Conservation (phyloP, 257 asterid species). For the Gentiana dahurica region DNA sequence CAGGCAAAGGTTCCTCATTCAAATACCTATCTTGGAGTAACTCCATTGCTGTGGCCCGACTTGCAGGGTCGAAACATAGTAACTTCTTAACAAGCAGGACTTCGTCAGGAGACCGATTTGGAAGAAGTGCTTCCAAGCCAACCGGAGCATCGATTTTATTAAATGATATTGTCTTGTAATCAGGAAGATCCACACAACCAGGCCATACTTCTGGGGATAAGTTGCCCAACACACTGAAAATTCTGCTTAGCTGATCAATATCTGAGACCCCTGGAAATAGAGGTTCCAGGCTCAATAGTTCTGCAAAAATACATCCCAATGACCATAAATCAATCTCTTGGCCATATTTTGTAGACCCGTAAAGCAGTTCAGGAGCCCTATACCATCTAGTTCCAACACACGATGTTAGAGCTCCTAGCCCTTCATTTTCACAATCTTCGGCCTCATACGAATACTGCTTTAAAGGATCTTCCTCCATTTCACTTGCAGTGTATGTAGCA, state of each 20-base stretch:
- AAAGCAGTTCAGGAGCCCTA: conserved; percentile 89
- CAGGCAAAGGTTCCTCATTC: conserved; percentile 72
- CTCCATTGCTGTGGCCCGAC: conserved; percentile 75
- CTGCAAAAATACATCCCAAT: conserved; percentile 85
- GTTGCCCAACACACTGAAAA: conserved; percentile 62
- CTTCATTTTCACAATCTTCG: conserved; percentile 44
- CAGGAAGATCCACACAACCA: conserved; percentile 70
- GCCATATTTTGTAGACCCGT: conserved; percentile 79
- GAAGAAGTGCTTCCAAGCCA: conserved; percentile 57
- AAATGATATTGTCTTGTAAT: conserved; percentile 69
- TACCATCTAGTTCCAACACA: conserved; percentile 98
- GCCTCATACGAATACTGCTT: conserved; percentile 41
- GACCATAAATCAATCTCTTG: conserved; percentile 94
- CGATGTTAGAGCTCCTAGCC: conserved; percentile 68
- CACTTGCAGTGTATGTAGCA: conserved; percentile 80
- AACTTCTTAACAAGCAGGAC: conserved; percentile 48
- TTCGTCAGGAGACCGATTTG: conserved; percentile 53
- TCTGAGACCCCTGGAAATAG: conserved; percentile 84
- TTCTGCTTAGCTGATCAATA: conserved; percentile 72
- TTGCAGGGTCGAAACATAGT: conserved; percentile 55
- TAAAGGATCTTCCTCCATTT: conserved; percentile 56
- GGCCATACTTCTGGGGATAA: conserved; percentile 78
- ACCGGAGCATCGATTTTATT: conserved; percentile 53
- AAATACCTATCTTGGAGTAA: conserved; percentile 72
- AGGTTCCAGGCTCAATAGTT: conserved; percentile 64